Evolutionary conservation across 1,284 basidiomycete genomes (phyloP), one percentile per base, ranked within the genome.

Genomic region (Cutaneotrichosporon sp.): DNA sequence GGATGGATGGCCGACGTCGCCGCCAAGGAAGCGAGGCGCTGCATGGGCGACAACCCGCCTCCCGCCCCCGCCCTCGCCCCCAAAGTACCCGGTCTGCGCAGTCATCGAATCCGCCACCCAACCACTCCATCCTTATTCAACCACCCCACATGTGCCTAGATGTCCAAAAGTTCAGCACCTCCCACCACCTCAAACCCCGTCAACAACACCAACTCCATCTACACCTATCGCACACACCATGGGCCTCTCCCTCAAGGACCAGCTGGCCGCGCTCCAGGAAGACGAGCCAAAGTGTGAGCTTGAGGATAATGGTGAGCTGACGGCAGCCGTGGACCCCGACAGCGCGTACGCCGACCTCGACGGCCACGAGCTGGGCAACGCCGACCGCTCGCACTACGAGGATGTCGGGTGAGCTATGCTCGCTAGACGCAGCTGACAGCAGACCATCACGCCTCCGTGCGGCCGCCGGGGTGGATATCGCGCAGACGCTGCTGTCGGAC

Each of bases 191-290:
- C n/a, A n/a, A n/a, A n/a, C n/a, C n/a, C 22, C 4, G 16, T 20
- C 20, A 16, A 27, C 42, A 3, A 24, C n/a, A 20, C 54, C 50
- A 20, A 25, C 42, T 25, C 27, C 42, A 52, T 4, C 11, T 16
- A 42, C 33, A 16, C 38, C 34, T 18, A 27, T 18, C 24, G 10
- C 46, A 14, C 33, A 9, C 45, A 51, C 24, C 49, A 64, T 64
- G 62, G 53, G 36, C 1, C 66, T 74, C 20, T 77, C 89, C 3
- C 84, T 95, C 38, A 89, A 89, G 4, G 85, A 93, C 74, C 91
- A 94, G 74, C 86, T 95, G 56, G 89, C 88, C 46, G 84, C 89
- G 73, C 85, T 95, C 49, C 84, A 89, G 55, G 84, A 89, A 58
- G 82, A 87, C 50, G 60, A 34, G 8, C 60, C 64, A 10, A 62